A percentile compares a stretch with the other conserved stretches of the same genome.
phyloP scores from a whole-genome alignment of 192 early-diverging fungal species.

The Backusella sp. region DNA sequence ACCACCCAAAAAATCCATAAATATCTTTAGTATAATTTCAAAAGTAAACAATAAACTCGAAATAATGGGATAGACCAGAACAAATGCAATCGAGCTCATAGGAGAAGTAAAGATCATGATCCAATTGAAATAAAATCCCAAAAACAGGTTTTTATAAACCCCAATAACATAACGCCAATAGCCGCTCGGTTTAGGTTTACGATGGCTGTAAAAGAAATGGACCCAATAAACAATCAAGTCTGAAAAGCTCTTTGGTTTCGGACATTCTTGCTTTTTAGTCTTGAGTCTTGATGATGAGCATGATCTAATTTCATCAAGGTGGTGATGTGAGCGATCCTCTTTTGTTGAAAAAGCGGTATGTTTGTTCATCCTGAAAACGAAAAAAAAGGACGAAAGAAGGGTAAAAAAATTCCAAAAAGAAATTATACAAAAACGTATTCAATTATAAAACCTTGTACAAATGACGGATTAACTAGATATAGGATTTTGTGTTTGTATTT shows the following conservation, averaged over 20 bases:
- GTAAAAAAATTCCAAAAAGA: neutral
- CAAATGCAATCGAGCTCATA: slow-evolving; percentile 27
- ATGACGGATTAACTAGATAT: neutral
- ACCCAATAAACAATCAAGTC: neutral
- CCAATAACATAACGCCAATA: slow-evolving; percentile 8
- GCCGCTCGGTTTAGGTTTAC: neutral
- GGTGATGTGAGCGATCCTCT: neutral
- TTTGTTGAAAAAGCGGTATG: neutral
- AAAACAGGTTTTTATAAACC: slow-evolving; percentile 24
- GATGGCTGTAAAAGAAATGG: neutral
- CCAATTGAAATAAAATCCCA: slow-evolving; percentile 40
- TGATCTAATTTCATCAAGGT: neutral
- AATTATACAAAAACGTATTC: neutral
- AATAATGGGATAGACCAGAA: slow-evolving; percentile 31
- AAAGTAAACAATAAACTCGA: slow-evolving; percentile 22
- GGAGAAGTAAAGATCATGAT: slow-evolving; percentile 32
- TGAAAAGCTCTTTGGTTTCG: neutral
- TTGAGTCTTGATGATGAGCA: neutral
- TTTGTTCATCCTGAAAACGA: neutral
- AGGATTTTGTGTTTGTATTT: neutral
- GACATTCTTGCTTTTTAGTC: neutral
- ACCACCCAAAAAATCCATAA: slow-evolving; percentile 32
- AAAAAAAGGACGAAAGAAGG: neutral
- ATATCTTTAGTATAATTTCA: slow-evolving; percentile 31
- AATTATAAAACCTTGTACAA: no score